Conservation (phyloP, 306 rosid species). For the Medicago ruthenica region DNA sequence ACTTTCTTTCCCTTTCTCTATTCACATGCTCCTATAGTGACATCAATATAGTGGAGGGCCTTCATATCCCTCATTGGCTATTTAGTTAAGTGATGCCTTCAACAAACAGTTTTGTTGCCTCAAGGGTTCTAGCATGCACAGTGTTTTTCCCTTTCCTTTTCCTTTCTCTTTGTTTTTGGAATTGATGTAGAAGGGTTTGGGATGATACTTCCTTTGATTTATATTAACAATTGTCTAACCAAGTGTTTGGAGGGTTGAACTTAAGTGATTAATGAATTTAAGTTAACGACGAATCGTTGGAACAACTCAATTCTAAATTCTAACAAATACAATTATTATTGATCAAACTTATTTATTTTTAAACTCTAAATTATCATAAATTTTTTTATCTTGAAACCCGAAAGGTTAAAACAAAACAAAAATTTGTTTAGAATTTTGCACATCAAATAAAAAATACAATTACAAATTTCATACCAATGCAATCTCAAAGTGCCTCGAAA, state of each 20-base stretch:
- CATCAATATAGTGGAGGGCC: constrained; percentile 23
- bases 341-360: no score
- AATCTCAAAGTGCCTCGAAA: neutral
- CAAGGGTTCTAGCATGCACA: neutral
- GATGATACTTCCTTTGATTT: neutral
- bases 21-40: constrained; percentile 31
- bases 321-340: no score
- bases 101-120: constrained; percentile 1
- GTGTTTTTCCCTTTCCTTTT: neutral
- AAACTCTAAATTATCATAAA: no score
- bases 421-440: no score
- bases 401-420: no score
- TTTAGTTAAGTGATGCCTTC: constrained; percentile 27
- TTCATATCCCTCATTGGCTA: constrained; percentile 5
- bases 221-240: neutral
- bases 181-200: neutral
- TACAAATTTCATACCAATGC: neutral
- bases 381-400: no score
- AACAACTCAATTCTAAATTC: no score
- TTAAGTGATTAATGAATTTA: no score
- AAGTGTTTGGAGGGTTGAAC: no score
- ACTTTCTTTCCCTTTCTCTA: constrained; percentile 27
- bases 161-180: neutral
- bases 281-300: no score
- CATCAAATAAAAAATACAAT: no score